Evolutionary conservation across 768 basidiomycete species (phyloP).

Genomic region (Lactarius indigo): DNA sequence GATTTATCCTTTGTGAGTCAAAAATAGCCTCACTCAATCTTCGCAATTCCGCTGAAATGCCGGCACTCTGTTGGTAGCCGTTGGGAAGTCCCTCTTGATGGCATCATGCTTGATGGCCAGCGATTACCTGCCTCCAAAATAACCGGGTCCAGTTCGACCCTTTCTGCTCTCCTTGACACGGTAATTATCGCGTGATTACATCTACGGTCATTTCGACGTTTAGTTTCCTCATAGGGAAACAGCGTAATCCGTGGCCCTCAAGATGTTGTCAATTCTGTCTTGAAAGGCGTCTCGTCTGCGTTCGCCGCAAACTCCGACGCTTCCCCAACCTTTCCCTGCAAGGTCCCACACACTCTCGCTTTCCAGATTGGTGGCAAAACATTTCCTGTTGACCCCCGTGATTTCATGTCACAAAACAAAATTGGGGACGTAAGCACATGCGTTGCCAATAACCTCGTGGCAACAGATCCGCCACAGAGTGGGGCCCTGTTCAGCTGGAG

Average conservation of each 20-base stretch:
- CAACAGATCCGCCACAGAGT: conserved; percentile 20
- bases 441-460: conserved; percentile 13
- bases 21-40: neutral
- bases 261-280: conserved; percentile 17
- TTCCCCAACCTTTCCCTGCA: conserved; percentile 21
- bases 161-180: conserved; percentile 63
- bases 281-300: conserved; percentile 18
- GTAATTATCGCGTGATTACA: conserved; percentile 33
- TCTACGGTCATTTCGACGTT: neutral
- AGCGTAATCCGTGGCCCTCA: conserved; percentile 69
- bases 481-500: conserved; percentile 58
- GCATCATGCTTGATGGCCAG: conserved; percentile 65
- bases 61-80: conserved; percentile 7
- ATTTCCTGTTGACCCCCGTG: conserved; percentile 75
- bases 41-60: neutral
- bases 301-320: conserved; percentile 13
- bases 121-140: conserved; percentile 53
- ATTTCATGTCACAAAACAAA: conserved; percentile 50
- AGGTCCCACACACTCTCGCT: conserved; percentile 15
- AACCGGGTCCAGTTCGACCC: conserved; percentile 36
- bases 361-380: conserved; percentile 38
- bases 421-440: conserved; percentile 19
- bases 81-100: conserved; percentile 72
- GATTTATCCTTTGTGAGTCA: conserved; percentile 23
- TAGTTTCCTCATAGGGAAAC: conserved; percentile 51